Conservation (phyloP, 2,329 filamentous ascomycete genomes). For the Rhinocladiella similis region DNA sequence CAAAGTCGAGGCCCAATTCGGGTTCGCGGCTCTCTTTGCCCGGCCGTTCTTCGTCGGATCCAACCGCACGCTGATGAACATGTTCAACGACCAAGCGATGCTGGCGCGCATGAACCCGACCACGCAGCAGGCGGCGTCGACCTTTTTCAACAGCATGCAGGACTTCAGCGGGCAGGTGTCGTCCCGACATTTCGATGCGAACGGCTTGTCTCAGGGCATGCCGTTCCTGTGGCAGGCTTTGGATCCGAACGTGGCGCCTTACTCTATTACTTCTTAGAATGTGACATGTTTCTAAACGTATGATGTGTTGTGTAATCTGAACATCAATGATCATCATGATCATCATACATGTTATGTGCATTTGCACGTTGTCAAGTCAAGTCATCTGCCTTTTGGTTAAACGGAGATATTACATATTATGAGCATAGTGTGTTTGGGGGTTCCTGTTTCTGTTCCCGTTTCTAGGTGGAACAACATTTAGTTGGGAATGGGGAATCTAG, state of each 20-base stretch:
- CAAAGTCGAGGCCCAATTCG: constrained; percentile 6
- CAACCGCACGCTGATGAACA: constrained; percentile 14
- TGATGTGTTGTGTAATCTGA: too few species aligned
- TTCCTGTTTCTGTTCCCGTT: too few species aligned
- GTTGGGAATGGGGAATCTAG: too few species aligned
- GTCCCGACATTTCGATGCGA: constrained; percentile 4
- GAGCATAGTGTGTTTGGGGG: too few species aligned
- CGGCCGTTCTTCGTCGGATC: constrained; percentile 9
- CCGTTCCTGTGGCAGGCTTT: constrained; percentile 15
- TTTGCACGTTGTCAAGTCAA: too few species aligned
- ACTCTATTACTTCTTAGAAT: constrained; percentile 10
- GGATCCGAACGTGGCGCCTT: constrained; percentile 15
- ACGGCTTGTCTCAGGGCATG: constrained; percentile 12
- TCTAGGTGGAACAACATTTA: too few species aligned
- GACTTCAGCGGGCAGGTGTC: constrained; percentile 9
- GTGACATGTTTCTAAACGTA: too few species aligned
- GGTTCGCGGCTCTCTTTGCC: constrained; percentile 3
- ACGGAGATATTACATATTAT: too few species aligned
- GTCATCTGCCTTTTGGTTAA: too few species aligned
- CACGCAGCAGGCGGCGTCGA: constrained; percentile 4
- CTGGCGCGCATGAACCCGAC: constrained; percentile 9
- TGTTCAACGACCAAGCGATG: constrained; percentile 7
- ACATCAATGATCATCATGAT: too few species aligned
- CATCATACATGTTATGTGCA: too few species aligned
- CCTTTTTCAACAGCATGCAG: constrained; percentile 9